Evolutionary conservation across 768 basidiomycete species (phyloP), one percentile per base, ranked within the genome.

Genomic region (Hygrophoropsis aurantiaca): DNA sequence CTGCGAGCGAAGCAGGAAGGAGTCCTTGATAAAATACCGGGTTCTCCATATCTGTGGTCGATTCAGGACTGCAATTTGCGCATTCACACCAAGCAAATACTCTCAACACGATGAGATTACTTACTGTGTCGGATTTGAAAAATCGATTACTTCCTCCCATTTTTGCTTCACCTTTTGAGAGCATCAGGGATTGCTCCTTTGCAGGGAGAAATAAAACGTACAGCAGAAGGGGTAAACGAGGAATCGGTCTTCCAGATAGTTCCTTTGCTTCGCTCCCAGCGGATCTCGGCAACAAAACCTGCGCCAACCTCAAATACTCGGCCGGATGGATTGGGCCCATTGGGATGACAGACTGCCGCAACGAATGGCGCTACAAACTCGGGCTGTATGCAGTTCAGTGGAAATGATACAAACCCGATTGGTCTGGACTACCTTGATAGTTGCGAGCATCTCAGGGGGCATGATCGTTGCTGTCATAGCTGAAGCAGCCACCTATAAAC

Each of bases 381-480:
- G 11, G 97, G 97, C 84, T 67, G 38, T 7, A 30, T 13, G 6
- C 27, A 30, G 27, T 13, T 30, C 20, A 45, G 26, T 10, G 23
- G 18, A 13, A 23, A 42, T 33, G 13, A 34, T 39, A 45, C 16
- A 16, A 19, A 8, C 16, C 3, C 37, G 19, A 43, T 6, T 37
- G 41, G 8, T 13, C 37, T 19, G 23, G 41, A 56, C 10, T 63
- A 87, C 87, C 64, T 85, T 85, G 33, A 97, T 70, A 58, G 90
- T 87, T n/a, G 79, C 85, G 45, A 98, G 80, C 80, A 97, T 84
- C 47, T 97, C 95, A 16, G 88, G 86, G 8, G 95, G 90, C 88
- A 97, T 90, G 56, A 94, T 74, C 0, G 93, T 97, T 59, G 86
- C 94, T 3, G 94, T 97, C 95, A 98, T 98, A 3, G 81, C 80